Evolutionary conservation across 139 green algal genomes (phyloP).

Genomic region (Prasinococcaceae sp.): DNA sequence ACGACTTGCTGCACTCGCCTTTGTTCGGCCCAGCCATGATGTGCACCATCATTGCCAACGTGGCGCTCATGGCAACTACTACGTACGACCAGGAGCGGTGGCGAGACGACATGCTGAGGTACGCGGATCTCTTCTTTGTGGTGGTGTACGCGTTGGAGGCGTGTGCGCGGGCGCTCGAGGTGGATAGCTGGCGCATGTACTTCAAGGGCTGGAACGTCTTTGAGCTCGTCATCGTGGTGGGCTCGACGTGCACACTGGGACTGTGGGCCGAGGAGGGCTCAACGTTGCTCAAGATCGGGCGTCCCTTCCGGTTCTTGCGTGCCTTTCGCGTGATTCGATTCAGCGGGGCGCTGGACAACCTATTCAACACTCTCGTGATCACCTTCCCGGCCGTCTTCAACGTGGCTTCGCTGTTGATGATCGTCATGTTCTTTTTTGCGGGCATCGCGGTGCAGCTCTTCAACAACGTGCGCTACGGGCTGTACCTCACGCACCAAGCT

Average conservation of each 20-base stretch:
- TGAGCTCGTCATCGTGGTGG: conserved; percentile 35
- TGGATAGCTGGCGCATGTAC: conserved; percentile 21
- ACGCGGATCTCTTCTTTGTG: conserved; percentile 35
- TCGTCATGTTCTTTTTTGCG: conserved; percentile 28
- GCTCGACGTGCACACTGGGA: conserved; percentile 15
- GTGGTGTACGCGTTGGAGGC: conserved; percentile 37
- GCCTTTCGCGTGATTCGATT: conserved; percentile 44
- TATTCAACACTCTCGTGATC: conserved; percentile 47
- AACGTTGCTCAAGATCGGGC: conserved; percentile 22
- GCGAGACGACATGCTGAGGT: conserved; percentile 12
- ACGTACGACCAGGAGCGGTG: conserved; percentile 20
- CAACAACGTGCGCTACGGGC: conserved; percentile 1
- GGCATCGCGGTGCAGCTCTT: conserved; percentile 27
- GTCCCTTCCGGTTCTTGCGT: conserved; percentile 33
- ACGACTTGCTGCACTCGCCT: conserved; percentile 20
- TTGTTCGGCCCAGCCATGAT: conserved; percentile 34
- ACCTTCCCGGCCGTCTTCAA: conserved; percentile 31
- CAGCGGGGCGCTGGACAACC: conserved; percentile 34
- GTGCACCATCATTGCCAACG: conserved; percentile 30
- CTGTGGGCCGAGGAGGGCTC: not conserved
- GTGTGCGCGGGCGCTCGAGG: conserved; percentile 22
- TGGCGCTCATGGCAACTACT: conserved; percentile 24
- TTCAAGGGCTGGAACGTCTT: conserved; percentile 46
- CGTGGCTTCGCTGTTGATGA: conserved; percentile 16
- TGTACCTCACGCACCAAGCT: conserved; percentile 23